These are phyloP conservation scores for Candida yuanshanica DNA, from an alignment of 805 yeast species.

Conservation along the genomic window DNA sequence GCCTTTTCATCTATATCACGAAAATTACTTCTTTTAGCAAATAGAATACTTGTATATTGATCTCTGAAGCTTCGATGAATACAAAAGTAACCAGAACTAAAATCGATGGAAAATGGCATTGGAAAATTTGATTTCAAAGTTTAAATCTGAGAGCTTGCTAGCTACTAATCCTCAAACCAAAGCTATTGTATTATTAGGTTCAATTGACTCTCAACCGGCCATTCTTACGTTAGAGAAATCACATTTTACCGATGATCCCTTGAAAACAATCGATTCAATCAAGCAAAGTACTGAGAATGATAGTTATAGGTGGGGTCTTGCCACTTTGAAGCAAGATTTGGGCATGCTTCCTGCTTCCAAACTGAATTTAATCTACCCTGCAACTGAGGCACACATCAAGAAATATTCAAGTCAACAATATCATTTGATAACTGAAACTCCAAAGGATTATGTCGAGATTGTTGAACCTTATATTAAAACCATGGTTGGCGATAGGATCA, in stretches of 20 bases:
- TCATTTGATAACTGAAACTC: conserved; percentile 74
- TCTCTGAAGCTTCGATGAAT: too few relatives aligned
- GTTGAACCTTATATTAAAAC: conserved; percentile 74
- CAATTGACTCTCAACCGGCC: conserved; percentile 54
- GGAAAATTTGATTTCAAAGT: conserved; percentile 22
- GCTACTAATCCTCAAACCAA: conserved; percentile 64
- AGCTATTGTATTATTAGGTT: conserved; percentile 60
- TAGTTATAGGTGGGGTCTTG: conserved; percentile 77
- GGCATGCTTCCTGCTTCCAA: conserved; percentile 54
- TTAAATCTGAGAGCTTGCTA: conserved; percentile 43
- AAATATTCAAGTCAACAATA: conserved; percentile 61
- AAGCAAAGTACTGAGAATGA: conserved; percentile 61
- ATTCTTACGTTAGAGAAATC: conserved; percentile 71
- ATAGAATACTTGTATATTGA: too few relatives aligned
- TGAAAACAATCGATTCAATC: conserved; percentile 22
- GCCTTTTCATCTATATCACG: too few relatives aligned
- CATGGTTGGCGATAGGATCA: conserved; percentile 69
- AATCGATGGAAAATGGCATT: conserved; percentile 10
- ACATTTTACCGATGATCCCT: conserved; percentile 42
- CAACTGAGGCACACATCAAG: conserved; percentile 75
- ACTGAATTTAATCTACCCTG: conserved; percentile 79
- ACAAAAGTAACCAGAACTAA: too few relatives aligned
- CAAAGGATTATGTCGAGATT: conserved; percentile 54
- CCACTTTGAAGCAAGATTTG: conserved; percentile 42
- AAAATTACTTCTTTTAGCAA: too few relatives aligned